These are phyloP conservation scores for Kitagawia praeruptora DNA, from an alignment of 129 eudicot genomes.

Conservation along the genomic window DNA sequence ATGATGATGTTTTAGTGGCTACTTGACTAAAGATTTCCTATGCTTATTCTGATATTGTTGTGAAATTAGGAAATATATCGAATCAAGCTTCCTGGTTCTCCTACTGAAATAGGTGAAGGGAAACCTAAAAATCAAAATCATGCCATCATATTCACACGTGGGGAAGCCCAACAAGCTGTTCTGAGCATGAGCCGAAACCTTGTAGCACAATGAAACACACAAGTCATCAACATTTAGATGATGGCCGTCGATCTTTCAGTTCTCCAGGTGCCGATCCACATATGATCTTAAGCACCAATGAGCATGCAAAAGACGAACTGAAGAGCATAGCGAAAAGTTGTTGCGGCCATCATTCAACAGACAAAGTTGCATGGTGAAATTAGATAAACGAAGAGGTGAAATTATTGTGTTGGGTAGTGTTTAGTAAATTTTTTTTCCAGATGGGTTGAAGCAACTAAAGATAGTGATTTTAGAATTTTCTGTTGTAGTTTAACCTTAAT, in stretches of 20 bases:
- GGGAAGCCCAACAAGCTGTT: conserved; percentile 52
- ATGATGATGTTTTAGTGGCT: not conserved
- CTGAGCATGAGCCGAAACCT: conserved; percentile 14
- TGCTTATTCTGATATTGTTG: conserved; percentile 20
- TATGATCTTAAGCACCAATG: not conserved
- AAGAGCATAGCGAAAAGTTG: conserved; percentile 36
- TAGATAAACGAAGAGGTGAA: no score
- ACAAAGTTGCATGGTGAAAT: not conserved
- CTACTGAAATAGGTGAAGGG: conserved; percentile 92
- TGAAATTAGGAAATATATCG: conserved; percentile 87
- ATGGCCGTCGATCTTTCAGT: not conserved
- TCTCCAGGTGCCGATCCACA: not conserved
- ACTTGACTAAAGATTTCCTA: not conserved
- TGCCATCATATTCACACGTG: conserved; percentile 96
- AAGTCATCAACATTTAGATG: conserved; percentile 6
- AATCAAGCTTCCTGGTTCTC: conserved; percentile 95
- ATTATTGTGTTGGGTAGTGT: no score
- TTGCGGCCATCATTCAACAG: conserved; percentile 15
- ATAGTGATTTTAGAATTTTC: no score
- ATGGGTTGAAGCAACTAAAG: no score
- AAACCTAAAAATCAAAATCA: conserved; percentile 99
- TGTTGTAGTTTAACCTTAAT: no score
- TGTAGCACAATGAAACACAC: conserved; percentile 7
- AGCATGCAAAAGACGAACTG: conserved; percentile 22
- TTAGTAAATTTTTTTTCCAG: no score